Evolutionary conservation across 73 alveolate genomes (phyloP).

Genomic region (Tetrahymena thermophila): DNA sequence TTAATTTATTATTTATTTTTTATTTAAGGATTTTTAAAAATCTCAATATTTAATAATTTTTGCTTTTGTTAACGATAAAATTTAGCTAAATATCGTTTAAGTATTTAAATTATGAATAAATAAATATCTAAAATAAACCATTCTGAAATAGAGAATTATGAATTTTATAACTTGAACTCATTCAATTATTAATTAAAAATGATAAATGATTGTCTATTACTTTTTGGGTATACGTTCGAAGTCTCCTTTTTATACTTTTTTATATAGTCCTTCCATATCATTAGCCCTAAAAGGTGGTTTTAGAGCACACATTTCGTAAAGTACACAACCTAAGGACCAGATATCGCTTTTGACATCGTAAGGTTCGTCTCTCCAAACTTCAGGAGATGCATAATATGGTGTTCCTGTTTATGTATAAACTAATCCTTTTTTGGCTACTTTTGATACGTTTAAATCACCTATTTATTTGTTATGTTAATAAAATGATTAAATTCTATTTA

Average conservation of each 20-base stretch:
- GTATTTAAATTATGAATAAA: too few relatives aligned
- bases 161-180: too few relatives aligned
- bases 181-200: too few relatives aligned
- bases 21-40: too few relatives aligned
- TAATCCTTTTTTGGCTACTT: conserved; percentile 64
- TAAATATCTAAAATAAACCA: too few relatives aligned
- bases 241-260: conserved; percentile 32
- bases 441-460: conserved; percentile 85
- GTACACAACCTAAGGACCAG: conserved; percentile 94
- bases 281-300: conserved; percentile 91
- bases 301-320: conserved; percentile 85
- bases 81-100: too few relatives aligned
- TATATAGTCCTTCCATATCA: conserved; percentile 52
- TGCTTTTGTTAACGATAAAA: too few relatives aligned
- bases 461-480: conserved; percentile 34
- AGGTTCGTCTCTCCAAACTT: conserved; percentile 85
- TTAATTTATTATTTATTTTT: too few relatives aligned
- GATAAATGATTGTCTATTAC: neutral
- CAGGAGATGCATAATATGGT: conserved; percentile 85
- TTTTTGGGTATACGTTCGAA: conserved; percentile 23
- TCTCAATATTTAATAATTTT: too few relatives aligned
- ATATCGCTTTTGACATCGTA: conserved; percentile 85
- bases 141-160: too few relatives aligned
- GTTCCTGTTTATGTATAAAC: conserved; percentile 94
- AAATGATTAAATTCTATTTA: neutral